phyloP scores from a whole-genome alignment of 805 yeast genomes.

The Wickerhamiella kazuoi region DNA sequence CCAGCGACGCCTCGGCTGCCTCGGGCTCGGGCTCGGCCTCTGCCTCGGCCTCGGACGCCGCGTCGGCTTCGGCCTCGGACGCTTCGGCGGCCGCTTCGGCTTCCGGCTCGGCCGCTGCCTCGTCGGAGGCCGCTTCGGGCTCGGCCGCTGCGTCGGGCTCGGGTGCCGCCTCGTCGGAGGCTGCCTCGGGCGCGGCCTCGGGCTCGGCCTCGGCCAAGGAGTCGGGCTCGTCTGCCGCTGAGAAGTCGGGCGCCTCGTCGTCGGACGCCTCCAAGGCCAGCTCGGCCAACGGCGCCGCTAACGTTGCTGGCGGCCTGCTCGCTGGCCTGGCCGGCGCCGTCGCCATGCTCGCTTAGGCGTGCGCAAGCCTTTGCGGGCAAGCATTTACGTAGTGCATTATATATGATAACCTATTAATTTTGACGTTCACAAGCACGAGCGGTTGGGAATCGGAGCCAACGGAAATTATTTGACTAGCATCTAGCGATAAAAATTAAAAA shows the following conservation, averaged over 20 bases:
- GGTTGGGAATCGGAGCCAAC: too few species aligned
- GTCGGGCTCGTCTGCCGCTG: constrained; percentile 1
- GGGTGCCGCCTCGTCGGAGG: not conserved
- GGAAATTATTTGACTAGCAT: too few species aligned
- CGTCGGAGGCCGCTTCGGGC: constrained; percentile 1
- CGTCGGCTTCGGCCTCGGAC: not conserved
- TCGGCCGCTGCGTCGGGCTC: constrained; percentile 2
- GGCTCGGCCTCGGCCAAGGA: not conserved
- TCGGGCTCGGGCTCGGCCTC: not conserved
- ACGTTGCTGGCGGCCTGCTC: constrained; percentile 1
- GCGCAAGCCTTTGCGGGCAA: too few species aligned
- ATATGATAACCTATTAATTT: too few species aligned
- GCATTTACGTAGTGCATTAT: too few species aligned
- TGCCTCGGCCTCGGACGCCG: not conserved
- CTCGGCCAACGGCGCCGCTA: not conserved
- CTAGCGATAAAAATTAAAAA: too few species aligned
- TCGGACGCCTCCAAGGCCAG: not conserved
- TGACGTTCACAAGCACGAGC: too few species aligned
- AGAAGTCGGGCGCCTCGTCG: not conserved
- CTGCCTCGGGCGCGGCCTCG: not conserved
- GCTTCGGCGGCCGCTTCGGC: constrained; percentile 1
- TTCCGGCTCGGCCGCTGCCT: not conserved
- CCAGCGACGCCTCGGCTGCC: not conserved
- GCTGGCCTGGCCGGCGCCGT: constrained; percentile 1
- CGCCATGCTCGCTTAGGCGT: not conserved